These are phyloP conservation scores for Penicillium sp. DNA, from an alignment of 2,329 filamentous ascomycete genomes.

Conservation along the genomic window DNA sequence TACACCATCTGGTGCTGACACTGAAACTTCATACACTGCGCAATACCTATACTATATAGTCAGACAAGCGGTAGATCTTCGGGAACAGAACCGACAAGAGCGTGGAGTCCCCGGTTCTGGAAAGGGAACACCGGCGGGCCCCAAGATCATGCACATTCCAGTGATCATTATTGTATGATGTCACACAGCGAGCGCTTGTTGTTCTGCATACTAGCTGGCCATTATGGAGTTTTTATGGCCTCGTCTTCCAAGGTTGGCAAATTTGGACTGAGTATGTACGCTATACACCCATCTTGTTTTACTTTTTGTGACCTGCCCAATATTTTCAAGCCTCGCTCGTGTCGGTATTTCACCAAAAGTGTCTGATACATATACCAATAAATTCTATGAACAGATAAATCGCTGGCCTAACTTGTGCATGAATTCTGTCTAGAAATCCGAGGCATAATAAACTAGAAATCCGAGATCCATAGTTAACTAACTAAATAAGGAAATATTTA, in stretches of 20 bases:
- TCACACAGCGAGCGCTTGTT: background rate
- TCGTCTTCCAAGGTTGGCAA: background rate
- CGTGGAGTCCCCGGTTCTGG: background rate
- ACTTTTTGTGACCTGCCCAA: background rate
- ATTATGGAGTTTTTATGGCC: background rate
- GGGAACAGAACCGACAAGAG: slow-evolving; percentile 17
- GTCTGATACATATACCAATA: background rate
- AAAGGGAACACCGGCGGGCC: slow-evolving; percentile 1
- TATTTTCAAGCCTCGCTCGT: background rate
- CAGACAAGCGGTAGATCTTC: slow-evolving; percentile 13
- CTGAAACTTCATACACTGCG: slow-evolving; percentile 10
- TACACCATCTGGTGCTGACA: background rate
- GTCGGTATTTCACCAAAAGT: background rate
- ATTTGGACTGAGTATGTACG: background rate
- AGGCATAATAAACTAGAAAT: background rate
- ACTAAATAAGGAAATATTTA: no score
- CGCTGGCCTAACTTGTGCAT: background rate
- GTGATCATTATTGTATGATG: slow-evolving; percentile 16
- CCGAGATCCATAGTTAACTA: background rate
- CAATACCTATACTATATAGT: slow-evolving; percentile 11
- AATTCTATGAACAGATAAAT: background rate
- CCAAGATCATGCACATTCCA: slow-evolving; percentile 19
- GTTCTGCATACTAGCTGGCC: background rate
- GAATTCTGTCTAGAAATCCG: background rate
- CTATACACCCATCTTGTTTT: background rate